Percentiles rank a stretch among this genome's conserved stretches.
These are phyloP conservation scores for Chlamydomonas eustigma DNA, from an alignment of 139 green algal genomes.

Conservation along the genomic window DNA sequence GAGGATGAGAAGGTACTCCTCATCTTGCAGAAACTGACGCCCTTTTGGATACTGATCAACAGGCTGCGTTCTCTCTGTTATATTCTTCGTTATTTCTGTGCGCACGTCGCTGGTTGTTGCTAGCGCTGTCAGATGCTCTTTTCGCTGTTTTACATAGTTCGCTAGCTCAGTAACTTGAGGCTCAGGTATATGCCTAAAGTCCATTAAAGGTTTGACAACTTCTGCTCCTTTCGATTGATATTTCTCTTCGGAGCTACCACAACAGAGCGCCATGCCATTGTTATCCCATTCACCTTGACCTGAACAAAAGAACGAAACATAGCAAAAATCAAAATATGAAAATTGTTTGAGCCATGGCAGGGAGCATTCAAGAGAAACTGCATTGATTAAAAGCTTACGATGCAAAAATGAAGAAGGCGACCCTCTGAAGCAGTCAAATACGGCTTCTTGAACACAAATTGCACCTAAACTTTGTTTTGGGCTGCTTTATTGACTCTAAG, in stretches of 20 bases:
- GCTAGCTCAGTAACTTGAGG: constrained; percentile 47
- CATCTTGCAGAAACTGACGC: constrained; percentile 39
- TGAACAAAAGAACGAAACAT: too few species aligned
- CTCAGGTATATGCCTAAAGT: constrained; percentile 35
- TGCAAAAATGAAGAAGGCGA: too few species aligned
- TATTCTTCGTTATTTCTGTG: constrained; percentile 41
- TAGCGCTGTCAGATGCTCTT: constrained; percentile 43
- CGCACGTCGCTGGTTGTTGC: constrained; percentile 38
- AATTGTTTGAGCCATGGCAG: too few species aligned
- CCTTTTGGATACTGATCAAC: constrained; percentile 46
- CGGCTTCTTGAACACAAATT: too few species aligned
- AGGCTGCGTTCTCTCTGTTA: constrained; percentile 43
- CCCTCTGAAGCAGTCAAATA: too few species aligned
- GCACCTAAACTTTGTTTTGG: too few species aligned
- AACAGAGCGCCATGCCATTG: too few species aligned
- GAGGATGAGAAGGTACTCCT: constrained; percentile 53
- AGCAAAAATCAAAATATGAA: too few species aligned
- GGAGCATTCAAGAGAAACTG: too few species aligned
- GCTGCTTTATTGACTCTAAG: too few species aligned
- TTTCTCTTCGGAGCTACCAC: neutral
- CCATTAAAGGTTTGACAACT: neutral
- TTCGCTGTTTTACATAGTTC: constrained; percentile 48
- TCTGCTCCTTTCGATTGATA: constrained; percentile 9
- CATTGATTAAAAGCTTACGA: too few species aligned
- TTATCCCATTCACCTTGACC: too few species aligned